Percentiles rank a stretch among this genome's conserved stretches.
Evolutionary conservation across 768 basidiomycete genomes (phyloP).

Genomic region (Megacollybia marginata): DNA sequence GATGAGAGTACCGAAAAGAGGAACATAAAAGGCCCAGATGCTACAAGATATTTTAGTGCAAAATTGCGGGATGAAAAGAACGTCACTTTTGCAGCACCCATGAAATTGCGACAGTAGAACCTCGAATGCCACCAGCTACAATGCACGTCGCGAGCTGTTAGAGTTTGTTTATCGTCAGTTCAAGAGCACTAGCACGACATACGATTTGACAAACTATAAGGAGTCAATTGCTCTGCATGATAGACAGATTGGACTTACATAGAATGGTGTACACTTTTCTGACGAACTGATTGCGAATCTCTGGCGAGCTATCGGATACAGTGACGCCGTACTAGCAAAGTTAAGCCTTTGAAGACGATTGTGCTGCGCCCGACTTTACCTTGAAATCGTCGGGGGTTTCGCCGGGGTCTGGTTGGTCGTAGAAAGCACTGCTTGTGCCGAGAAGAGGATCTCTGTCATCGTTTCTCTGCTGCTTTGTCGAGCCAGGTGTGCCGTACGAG

Average conservation of each 20-base stretch:
- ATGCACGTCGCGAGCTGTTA: constrained; percentile 63
- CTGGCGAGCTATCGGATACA: constrained; percentile 67
- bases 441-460: constrained; percentile 50
- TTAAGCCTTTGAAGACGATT: constrained; percentile 4
- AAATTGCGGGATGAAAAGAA: constrained; percentile 7
- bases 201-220: constrained; percentile 66
- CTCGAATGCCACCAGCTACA: constrained; percentile 66
- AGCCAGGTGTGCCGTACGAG: constrained; percentile 41
- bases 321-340: constrained; percentile 64
- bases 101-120: constrained; percentile 46
- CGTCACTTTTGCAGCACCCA: constrained; percentile 72
- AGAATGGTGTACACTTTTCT: constrained; percentile 90
- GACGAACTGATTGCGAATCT: constrained; percentile 81
- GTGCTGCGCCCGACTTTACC: constrained; percentile 29
- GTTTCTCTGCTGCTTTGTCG: constrained; percentile 25
- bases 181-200: constrained; percentile 10
- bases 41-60: constrained; percentile 25
- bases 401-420: constrained; percentile 64
- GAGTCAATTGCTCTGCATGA: constrained; percentile 2
- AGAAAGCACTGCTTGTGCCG: constrained; percentile 46
- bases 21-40: constrained; percentile 73
- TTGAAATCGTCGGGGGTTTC: constrained; percentile 94
- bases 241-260: constrained; percentile 41
- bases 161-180: neutral
- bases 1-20: constrained; percentile 71